Base-by-base conservation (phyloP, 768 basidiomycete species). In the Pleurotus citrinopileatus region DNA sequence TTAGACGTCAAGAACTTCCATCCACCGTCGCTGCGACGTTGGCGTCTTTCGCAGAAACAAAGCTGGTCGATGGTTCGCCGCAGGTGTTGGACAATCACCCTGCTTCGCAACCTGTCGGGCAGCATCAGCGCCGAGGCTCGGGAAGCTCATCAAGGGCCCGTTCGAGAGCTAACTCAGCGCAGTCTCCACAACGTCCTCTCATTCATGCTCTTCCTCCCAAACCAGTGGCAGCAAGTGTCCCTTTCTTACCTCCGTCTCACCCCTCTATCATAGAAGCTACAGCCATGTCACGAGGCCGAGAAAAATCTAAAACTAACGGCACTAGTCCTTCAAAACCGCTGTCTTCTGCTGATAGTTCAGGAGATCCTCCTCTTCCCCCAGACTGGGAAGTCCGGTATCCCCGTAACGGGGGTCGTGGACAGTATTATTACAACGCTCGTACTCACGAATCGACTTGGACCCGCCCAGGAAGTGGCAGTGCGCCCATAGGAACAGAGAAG, bases 151-250 rank as follows among this genome's bases (percentile, higher is more conserved):
- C 34, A 23, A 56, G 48, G 20, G 38, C 22, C 50, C 23, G 1
- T 5, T 60, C 22, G 60, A 52, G 15, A 55, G 69, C 22, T 61
- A 51, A 32, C 29, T 34, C 53, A 12, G 17, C 44, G 13, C 37
- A 53, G 17, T 58, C 58, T 50, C 65, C 58, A 17, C 62, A 61
- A 28, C 67, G 68, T 38, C 57, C 65, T 17, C 51, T 86, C 42
- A 81, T 77, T n/a, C 86, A 88, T 62, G 83, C 84, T 25, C 72
- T 88, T 15, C 86, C 86, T 17, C 81, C 86, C 2, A 88, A 87
- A 66, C 86, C 86, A 42, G 71, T 79, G 27, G 70, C 77, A 42
- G 70, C 76, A 42, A 75, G 60, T 57, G 75, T 80, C 47, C 76
- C 79, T 53, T 80, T 77, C 63, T 65, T 81, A 46, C 73, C 81